Conservation (phyloP, 129 eudicot genomes). For the Flaveria linearis region DNA sequence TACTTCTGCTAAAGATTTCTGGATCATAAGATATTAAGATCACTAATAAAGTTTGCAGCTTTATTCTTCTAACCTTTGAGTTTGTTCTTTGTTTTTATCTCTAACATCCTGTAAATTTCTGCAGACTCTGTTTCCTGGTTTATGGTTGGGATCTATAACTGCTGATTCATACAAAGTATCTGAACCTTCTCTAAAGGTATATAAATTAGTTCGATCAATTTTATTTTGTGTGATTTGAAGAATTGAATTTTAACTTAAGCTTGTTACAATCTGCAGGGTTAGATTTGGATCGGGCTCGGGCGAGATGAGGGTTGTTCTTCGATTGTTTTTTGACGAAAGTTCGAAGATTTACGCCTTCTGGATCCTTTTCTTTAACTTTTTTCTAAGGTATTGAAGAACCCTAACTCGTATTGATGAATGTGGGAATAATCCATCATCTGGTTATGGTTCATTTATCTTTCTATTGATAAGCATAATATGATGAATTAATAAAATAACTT, state of each 20-base stretch:
- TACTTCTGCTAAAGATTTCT: no score
- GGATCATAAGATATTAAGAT: no score
- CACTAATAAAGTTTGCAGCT: no score
- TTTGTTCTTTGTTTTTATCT: not conserved
- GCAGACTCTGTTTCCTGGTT: slow-evolving; percentile 62
- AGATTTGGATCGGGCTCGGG: not conserved
- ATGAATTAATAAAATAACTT: no score
- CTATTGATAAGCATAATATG: not conserved
- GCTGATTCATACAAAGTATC: slow-evolving; percentile 59
- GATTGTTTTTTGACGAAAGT: slow-evolving; percentile 25
- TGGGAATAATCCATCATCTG: slow-evolving; percentile 30
- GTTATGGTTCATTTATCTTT: slow-evolving; percentile 17
- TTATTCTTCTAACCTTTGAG: not conserved
- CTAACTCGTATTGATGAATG: slow-evolving; percentile 42
- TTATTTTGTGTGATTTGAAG: not conserved
- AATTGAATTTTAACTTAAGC: not conserved
- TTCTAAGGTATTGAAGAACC: slow-evolving; percentile 27
- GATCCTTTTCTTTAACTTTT: not conserved
- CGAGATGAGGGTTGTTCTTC: no score
- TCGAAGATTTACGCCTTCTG: slow-evolving; percentile 18
- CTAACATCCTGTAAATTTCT: slow-evolving; percentile 23
- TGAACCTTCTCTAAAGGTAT: slow-evolving; percentile 49
- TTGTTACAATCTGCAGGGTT: not conserved
- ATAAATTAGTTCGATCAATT: no score
- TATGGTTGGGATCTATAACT: slow-evolving; percentile 51